A percentile compares a stretch with the other conserved stretches of the same genome.
These are phyloP conservation scores for Rhizopogon parksii DNA, from an alignment of 1,284 basidiomycete genomes.

Conservation along the genomic window DNA sequence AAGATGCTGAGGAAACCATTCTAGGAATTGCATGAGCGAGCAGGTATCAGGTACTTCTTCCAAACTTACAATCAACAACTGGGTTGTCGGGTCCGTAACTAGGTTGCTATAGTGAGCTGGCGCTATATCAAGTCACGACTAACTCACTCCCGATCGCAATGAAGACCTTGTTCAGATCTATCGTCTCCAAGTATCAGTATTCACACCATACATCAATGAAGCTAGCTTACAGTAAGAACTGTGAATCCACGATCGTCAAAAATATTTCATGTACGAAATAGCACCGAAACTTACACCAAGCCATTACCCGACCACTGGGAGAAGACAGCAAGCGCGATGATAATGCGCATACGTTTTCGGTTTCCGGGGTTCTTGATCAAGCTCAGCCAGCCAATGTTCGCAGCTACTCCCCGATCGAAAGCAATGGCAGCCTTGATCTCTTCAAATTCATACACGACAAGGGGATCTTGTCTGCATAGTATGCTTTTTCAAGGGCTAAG, in stretches of 20 bases:
- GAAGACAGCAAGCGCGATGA: conserved; percentile 54
- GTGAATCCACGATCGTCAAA: background rate
- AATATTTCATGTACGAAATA: background rate
- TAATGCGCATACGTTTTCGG: conserved; percentile 44
- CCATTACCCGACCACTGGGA: conserved; percentile 65
- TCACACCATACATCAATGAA: background rate
- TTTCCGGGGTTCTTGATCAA: conserved; percentile 49
- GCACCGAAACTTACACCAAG: conserved; percentile 36
- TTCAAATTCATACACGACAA: conserved; percentile 54
- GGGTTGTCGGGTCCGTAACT: conserved; percentile 45
- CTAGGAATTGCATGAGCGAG: conserved; percentile 14
- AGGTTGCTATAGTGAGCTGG: background rate
- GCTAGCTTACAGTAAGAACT: conserved; percentile 24
- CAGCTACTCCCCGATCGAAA: conserved; percentile 37
- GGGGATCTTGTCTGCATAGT: conserved; percentile 38
- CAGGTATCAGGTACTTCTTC: conserved; percentile 3
- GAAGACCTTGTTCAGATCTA: conserved; percentile 47
- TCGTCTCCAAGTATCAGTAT: background rate
- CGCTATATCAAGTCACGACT: background rate
- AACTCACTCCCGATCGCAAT: conserved; percentile 37
- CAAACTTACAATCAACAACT: conserved; percentile 37
- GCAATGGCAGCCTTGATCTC: conserved; percentile 53
- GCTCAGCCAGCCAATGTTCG: conserved; percentile 42
- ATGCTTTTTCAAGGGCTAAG: conserved; percentile 5
- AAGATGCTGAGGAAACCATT: conserved; percentile 52